phyloP scores from a whole-genome alignment of 2,329 filamentous ascomycete species.

The Onygenales sp. region DNA sequence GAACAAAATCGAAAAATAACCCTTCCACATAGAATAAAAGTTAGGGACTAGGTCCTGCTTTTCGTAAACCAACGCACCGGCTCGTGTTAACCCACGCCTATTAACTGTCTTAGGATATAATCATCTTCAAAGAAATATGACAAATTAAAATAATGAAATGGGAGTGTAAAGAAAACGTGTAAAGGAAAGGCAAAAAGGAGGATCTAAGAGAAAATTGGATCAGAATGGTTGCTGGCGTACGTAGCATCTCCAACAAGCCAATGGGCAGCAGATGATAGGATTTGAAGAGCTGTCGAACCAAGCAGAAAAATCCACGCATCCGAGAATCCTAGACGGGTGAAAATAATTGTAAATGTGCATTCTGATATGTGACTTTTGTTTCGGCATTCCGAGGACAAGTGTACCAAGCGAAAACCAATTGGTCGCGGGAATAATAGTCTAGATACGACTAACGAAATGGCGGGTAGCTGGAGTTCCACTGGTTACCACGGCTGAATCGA shows the following conservation, averaged over 20 bases:
- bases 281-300: slow-evolving; percentile 14
- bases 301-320: slow-evolving; percentile 13
- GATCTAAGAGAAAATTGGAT: slow-evolving; percentile 11
- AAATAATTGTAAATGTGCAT: slow-evolving; percentile 15
- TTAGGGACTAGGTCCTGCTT: slow-evolving; percentile 9
- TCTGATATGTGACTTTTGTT: slow-evolving; percentile 8
- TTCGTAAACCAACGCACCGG: slow-evolving; percentile 20
- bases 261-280: slow-evolving; percentile 15
- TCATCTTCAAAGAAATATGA: slow-evolving; percentile 20
- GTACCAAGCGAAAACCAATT: slow-evolving; percentile 2
- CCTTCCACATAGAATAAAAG: slow-evolving; percentile 3
- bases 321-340: slow-evolving; percentile 17
- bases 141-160: slow-evolving; percentile 20
- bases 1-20: slow-evolving; percentile 7
- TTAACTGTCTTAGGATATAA: slow-evolving; percentile 15
- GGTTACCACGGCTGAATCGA: slow-evolving; percentile 26
- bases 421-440: neutral
- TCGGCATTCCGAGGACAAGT: neutral
- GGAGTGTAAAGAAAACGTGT: slow-evolving; percentile 8
- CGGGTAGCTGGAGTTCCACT: slow-evolving; percentile 29
- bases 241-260: slow-evolving; percentile 14
- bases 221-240: slow-evolving; percentile 13
- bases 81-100: slow-evolving; percentile 13
- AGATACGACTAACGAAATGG: slow-evolving; percentile 24
- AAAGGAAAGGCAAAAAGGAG: slow-evolving; percentile 18